Base-by-base conservation (phyloP, 805 yeast species). In the Phaffomyces thermotolerans region DNA sequence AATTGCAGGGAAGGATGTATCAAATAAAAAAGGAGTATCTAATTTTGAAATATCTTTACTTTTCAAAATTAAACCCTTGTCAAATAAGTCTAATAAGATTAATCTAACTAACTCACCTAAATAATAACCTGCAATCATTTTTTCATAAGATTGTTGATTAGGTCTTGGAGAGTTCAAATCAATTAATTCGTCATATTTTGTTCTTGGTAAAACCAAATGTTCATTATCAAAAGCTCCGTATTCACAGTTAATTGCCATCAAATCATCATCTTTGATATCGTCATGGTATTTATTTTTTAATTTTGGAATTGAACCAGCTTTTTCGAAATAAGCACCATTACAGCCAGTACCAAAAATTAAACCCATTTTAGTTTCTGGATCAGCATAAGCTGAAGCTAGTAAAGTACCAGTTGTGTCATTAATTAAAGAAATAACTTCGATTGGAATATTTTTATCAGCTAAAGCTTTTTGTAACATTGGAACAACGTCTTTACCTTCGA, bases 201-300 rank as follows among this genome's bases (percentile, higher is more conserved):
- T 90, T 69, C 96, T 79, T 61, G 98, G 98, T 56, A 91, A 75
- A 31, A 81, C 76, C 9, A 54, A 46, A 59, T 84, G 95, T 67
- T 88, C 96, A 62, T 88, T 90, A 65, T 91, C 98, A 63, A 91
- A 91, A 7, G 97, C 91, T 59, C 99, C 98, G 70, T 91, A 91
- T 71, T 91, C 99, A 73, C 97, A 89, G 75, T 91, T 91, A 65
- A 91, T 91, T 43, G 96, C 96, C 95, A 91, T 90, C 50, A 83
- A 80, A 36, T 84, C 73, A 40, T 76, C 76, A 7, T 60, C 65
- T 33, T 76, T 60, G 53, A 88, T 75, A 60, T 87, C 96, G 36
- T 65, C 68, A 27, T 79, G 74, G 43, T 83, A 64, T 55, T 67
- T 69, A 47, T 93, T 95, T 56, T 78, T 79, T 54, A 91, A 73